phyloP scores from a whole-genome alignment of 1,284 basidiomycete species.

The Pterulicium gracile region DNA sequence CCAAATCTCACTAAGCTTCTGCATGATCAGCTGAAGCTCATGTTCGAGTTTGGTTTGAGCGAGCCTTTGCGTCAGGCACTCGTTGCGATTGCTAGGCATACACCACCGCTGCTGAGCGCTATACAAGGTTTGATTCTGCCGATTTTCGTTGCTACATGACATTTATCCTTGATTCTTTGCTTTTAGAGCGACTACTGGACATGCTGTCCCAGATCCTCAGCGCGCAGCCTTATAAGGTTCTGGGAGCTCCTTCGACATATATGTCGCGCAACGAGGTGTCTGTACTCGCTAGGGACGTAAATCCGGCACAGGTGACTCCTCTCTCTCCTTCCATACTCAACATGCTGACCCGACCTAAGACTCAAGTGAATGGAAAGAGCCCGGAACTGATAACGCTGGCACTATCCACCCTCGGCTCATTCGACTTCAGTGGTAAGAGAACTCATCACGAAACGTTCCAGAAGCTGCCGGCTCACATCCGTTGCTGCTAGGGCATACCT shows the following conservation, averaged over 20 bases:
- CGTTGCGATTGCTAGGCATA: slow-evolving; percentile 78
- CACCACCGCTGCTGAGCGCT: slow-evolving; percentile 84
- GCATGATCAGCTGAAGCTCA: slow-evolving; percentile 94
- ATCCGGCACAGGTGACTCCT: slow-evolving; percentile 38
- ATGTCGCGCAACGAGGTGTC: slow-evolving; percentile 42
- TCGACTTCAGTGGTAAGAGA: slow-evolving; percentile 82
- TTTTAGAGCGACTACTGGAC: slow-evolving; percentile 76
- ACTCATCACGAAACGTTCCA: slow-evolving; percentile 1
- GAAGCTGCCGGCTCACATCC: slow-evolving; percentile 9
- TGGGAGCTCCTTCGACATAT: slow-evolving; percentile 61
- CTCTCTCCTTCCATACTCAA: slow-evolving; percentile 1
- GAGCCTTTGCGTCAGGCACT: slow-evolving; percentile 85
- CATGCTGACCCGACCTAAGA: slow-evolving; percentile 2
- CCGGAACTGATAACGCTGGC: slow-evolving; percentile 81
- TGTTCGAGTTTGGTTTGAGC: slow-evolving; percentile 93
- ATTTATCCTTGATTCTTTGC: slow-evolving; percentile 6
- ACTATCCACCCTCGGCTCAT: slow-evolving; percentile 80
- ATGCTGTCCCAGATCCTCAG: slow-evolving; percentile 71
- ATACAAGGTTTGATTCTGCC: slow-evolving; percentile 68
- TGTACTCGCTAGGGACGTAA: slow-evolving; percentile 46
- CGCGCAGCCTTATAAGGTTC: slow-evolving; percentile 76
- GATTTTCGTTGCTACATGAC: background rate
- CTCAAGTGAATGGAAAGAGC: slow-evolving; percentile 38
- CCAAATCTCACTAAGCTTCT: slow-evolving; percentile 92
- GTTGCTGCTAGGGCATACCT: slow-evolving; percentile 58